Percentiles rank a stretch among this genome's conserved stretches.
phyloP scores from a whole-genome alignment of 352 stramenopile species.

The Phytophthora macrochlamydospora region DNA sequence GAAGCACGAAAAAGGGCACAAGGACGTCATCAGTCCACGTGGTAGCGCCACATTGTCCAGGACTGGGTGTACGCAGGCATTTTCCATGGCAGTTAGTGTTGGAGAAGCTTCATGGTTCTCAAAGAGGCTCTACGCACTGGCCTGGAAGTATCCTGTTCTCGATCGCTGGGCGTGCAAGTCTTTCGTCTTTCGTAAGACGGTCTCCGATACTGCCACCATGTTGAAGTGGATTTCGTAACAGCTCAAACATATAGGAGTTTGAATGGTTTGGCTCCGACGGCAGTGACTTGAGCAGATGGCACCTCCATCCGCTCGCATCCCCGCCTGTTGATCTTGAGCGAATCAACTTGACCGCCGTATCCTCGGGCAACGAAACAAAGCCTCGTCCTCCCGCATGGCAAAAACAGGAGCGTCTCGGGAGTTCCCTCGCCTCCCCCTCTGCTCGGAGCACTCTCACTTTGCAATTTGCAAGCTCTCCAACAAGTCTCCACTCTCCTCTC shows the following conservation, averaged over 20 bases:
- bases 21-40: neutral
- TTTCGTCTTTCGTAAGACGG: neutral
- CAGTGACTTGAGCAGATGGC: neutral
- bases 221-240: conserved; percentile 1
- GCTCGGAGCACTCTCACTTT: conserved; percentile 12
- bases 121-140: too few species aligned
- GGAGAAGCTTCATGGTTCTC: neutral
- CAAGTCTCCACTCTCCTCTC: conserved; percentile 8
- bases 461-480: conserved; percentile 16
- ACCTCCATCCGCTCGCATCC: neutral
- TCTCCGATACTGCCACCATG: neutral
- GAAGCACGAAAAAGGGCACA: neutral
- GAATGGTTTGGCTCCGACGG: neutral
- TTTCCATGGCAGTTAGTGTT: neutral
- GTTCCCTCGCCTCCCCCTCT: neutral
- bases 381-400: neutral
- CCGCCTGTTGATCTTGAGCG: neutral
- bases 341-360: too few species aligned
- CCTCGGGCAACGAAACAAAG: neutral
- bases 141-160: too few species aligned
- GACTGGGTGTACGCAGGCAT: neutral
- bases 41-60: conserved; percentile 3
- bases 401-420: neutral
- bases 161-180: neutral
- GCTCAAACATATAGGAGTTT: conserved; percentile 1